These are phyloP conservation scores for Brassica napus DNA, from an alignment of 345 rosid genomes.

Conservation along the genomic window Da-Ae NC_063451.1:39632001-39632500, in stretches of 20 bases:
- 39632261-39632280: conserved; percentile 75
- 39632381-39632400: conserved; percentile 36
- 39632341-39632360: conserved; percentile 58
- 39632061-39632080: conserved; percentile 95
- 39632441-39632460: conserved; percentile 51
- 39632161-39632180: conserved; percentile 70
- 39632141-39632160: conserved; percentile 84
- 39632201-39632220: conserved; percentile 97
- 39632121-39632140: conserved; percentile 90
- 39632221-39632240: conserved; percentile 79
- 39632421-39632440: conserved; percentile 41
- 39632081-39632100: conserved; percentile 98
- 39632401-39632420: conserved; percentile 41
- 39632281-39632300: conserved; percentile 91
- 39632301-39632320: conserved; percentile 64
- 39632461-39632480: conserved; percentile 39
- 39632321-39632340: conserved; percentile 63
- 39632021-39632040: conserved; percentile 99
- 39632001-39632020: conserved; percentile 80
- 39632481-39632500: conserved; percentile 43
- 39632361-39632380: conserved; percentile 35
- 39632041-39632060: conserved; percentile 94
- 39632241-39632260: conserved; percentile 57
- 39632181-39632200: conserved; percentile 92
- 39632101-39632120: conserved; percentile 96